phyloP scores from a whole-genome alignment of 192 early-diverging fungal genomes.

The Podila verticillata region DNA sequence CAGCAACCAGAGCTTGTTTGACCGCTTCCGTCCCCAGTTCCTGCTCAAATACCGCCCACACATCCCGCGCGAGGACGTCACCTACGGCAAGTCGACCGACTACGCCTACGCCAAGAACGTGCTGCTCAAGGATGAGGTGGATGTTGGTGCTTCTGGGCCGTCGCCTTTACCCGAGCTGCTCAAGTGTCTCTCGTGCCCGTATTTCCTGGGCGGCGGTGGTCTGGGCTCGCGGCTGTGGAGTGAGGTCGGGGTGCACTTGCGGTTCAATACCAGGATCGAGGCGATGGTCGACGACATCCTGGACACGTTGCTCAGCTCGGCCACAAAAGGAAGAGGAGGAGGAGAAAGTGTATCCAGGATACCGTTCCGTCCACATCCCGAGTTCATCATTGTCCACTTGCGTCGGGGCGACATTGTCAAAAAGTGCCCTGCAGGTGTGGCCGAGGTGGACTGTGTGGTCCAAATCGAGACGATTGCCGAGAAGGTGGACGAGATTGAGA shows the following conservation, averaged over 20 bases:
- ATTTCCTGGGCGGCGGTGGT: constrained; percentile 15
- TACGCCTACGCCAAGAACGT: constrained; percentile 27
- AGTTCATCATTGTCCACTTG: constrained; percentile 42
- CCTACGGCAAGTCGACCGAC: constrained; percentile 17
- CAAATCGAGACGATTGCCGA: constrained; percentile 45
- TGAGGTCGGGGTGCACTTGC: constrained; percentile 28
- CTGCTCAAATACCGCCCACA: constrained; percentile 17
- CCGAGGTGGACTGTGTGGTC: constrained; percentile 39
- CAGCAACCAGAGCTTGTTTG: constrained; percentile 32
- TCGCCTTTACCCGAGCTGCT: constrained; percentile 11
- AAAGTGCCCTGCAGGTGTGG: constrained; percentile 20
- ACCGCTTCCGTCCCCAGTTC: constrained; percentile 44
- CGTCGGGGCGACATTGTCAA: constrained; percentile 36
- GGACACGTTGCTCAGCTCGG: constrained; percentile 20
- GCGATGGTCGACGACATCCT: constrained; percentile 43
- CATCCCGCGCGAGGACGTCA: constrained; percentile 5
- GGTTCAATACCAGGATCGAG: constrained; percentile 36
- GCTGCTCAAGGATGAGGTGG: constrained; percentile 34
- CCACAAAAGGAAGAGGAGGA: not conserved
- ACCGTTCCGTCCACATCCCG: constrained; percentile 34
- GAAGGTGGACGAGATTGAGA: constrained; percentile 37
- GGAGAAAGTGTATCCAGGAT: not conserved
- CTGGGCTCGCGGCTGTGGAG: constrained; percentile 10
- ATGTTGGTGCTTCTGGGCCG: not conserved
- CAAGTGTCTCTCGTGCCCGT: constrained; percentile 37